phyloP scores from a whole-genome alignment of 768 basidiomycete species.

The Galerina marginata region DNA sequence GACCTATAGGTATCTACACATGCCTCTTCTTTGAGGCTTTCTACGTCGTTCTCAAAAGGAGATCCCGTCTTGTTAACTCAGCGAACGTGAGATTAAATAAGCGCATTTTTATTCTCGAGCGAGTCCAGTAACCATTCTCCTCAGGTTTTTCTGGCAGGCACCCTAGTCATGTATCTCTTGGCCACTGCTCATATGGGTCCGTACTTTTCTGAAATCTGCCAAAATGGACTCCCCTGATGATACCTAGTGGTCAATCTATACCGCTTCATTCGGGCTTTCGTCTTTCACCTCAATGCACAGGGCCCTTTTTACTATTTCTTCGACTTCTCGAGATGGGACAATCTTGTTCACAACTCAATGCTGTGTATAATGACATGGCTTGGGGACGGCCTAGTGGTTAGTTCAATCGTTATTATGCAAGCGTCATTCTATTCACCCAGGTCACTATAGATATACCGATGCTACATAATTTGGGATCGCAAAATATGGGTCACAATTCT shows the following conservation, averaged over 20 bases:
- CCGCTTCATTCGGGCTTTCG: conserved; percentile 25
- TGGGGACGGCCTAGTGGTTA: conserved; percentile 26
- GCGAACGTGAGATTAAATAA: conserved; percentile 12
- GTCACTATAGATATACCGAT: conserved; percentile 29
- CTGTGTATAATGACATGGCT: conserved; percentile 30
- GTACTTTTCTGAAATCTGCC: neutral
- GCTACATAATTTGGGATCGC: conserved; percentile 30
- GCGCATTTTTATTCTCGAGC: no score
- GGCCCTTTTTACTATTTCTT: conserved; percentile 21
- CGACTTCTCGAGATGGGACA: conserved; percentile 29
- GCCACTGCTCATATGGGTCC: conserved; percentile 20
- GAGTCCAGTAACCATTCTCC: neutral
- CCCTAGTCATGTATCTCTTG: conserved; percentile 17
- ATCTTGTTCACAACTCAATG: conserved; percentile 19
- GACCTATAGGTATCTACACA: conserved; percentile 21
- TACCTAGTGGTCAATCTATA: conserved; percentile 20
- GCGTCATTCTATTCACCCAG: neutral
- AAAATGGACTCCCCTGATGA: neutral
- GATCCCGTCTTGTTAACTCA: conserved; percentile 7
- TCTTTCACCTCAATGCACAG: conserved; percentile 13
- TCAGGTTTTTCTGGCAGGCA: conserved; percentile 20
- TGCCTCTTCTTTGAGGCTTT: conserved; percentile 25
- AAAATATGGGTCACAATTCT: conserved; percentile 21
- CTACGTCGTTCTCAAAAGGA: conserved; percentile 22
- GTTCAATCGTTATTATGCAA: neutral